Percentiles rank a stretch among this genome's conserved stretches.
Conservation (phyloP, 345 rosid genomes). For the Ricinus communis region DNA sequence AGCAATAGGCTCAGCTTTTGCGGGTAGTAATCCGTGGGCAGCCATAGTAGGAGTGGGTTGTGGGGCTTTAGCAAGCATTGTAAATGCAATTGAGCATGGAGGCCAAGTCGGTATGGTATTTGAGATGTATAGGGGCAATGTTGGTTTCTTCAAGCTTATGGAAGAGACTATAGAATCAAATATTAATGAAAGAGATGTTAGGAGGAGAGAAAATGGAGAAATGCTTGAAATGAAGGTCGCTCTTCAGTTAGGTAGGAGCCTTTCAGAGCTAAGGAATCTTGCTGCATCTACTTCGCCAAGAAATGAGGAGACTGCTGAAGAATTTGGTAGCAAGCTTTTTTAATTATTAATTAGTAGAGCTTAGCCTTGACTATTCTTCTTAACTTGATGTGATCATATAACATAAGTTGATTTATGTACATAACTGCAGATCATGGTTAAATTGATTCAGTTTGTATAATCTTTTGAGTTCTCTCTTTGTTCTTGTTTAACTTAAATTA, state of each 20-base stretch:
- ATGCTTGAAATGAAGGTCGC: conserved; percentile 43
- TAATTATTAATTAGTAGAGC: conserved; percentile 7
- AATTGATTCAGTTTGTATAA: too few species aligned
- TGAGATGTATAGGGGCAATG: conserved; percentile 51
- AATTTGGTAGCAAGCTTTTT: conserved; percentile 48
- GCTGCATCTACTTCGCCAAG: conserved; percentile 21
- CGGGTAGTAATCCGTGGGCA: too few species aligned
- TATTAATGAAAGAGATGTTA: conserved; percentile 20
- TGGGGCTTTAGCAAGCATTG: conserved; percentile 36
- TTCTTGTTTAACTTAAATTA: too few species aligned
- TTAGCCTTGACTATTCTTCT: too few species aligned
- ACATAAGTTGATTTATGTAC: too few species aligned
- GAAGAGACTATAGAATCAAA: conserved; percentile 34
- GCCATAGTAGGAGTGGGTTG: too few species aligned
- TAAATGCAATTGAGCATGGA: conserved; percentile 42
- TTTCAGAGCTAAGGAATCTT: conserved; percentile 41
- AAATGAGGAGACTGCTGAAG: conserved; percentile 24
- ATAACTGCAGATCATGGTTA: too few species aligned
- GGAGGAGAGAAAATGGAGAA: conserved; percentile 38
- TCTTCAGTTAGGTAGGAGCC: conserved; percentile 47
- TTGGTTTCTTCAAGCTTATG: conserved; percentile 39
- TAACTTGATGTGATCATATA: too few species aligned
- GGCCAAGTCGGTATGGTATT: conserved; percentile 55
- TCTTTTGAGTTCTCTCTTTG: too few species aligned
- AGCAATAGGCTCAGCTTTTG: too few species aligned